Base-by-base conservation (phyloP, 2,329 filamentous ascomycete species). In the Helicocarpus griseus region DNA sequence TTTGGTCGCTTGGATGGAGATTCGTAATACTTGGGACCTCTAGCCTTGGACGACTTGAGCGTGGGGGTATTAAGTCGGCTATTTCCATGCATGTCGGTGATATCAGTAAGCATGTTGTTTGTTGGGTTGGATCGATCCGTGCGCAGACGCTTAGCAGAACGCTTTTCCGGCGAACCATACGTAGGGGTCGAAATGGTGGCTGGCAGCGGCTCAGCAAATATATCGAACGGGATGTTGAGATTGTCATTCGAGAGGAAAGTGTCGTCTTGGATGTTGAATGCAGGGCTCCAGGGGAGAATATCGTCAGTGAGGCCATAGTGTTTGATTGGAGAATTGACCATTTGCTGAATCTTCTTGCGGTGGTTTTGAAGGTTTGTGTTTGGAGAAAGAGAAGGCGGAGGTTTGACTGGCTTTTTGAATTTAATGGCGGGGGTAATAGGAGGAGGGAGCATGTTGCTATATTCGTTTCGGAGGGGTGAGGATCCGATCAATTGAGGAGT, bases 331-430 rank as follows among this genome's bases (percentile, higher is more conserved):
- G 88, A 93, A 52, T 88, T 87, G 41, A 95, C 81, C 74, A 95
- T 81, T 58, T 87, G 80, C 54, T 80, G 79, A 56, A 97, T 88
- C 58, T 82, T 85, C 62, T 91, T 84, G 50, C 91, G 86, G 65
- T 97, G 93, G 58, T 93, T 83, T 53, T 85, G 83, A 19, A 97
- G 77, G 63, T 95, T 95, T 8, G 91, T 96, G 64, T 93, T 94
- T 1, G 93, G 91, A 13, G 91, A 97, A 17, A 88, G 85, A 0
- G 91, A 95, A 50, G 87, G 77, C 4, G 81, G 87, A 28, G 81
- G 78, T 51, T 78, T 76, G 14, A 73, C 71, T 35, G 80, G 80
- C 51, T 78, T 78, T 72, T 86, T 89, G 65, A 95, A 85, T 67
- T 93, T 89, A 60, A 90, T 80, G 19, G 86, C 80, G 4, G 90